Evolutionary conservation across 2,329 filamentous ascomycete species (phyloP), one percentile per base, ranked within the genome.

Genomic region (Neofusicoccum cordaticola): DNA sequence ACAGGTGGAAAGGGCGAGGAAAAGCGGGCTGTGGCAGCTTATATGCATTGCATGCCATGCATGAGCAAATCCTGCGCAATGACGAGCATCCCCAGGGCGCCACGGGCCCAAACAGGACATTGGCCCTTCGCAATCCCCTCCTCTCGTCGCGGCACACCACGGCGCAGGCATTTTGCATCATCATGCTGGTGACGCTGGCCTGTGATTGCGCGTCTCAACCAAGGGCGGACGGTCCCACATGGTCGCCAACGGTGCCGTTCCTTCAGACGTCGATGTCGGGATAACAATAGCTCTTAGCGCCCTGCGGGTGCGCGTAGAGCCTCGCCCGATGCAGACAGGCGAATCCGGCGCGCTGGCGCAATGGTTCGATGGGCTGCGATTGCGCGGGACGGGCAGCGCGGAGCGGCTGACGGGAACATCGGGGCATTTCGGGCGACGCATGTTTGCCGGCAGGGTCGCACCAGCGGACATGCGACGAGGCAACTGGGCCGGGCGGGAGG

Each of bases 21-120:
- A 62, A 62, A 62, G 58, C 58, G 58, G 58, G 58, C 58, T 62
- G 58, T 62, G 58, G 58, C 58, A 62, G 58, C 58, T 62, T 62
- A 62, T 62, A 42, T 62, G 58, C 58, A 62, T 62, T 62, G 58
- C 58, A 62, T 62, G 47, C 44, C 44, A 62, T 51, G 58, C 58
- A 62, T 50, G 58, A 27, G 45, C 44, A 62, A 50, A 50, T 62
- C 58, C 47, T 50, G 44, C 44, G 58, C 35, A 39, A 62, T 62
- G 44, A 51, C 47, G 58, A 51, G 45, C 44, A 62, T 62, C 45
- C 22, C 44, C 45, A 61, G 27, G 42, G 22, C 27, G 56, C 41
- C 42, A 48, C 35, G 12, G 52, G 37, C 52, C 44, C 52, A 19
- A 57, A 57, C 39, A 17, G 52, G 52, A 44, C 37, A 44, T n/a